phyloP scores from a whole-genome alignment of 2,329 filamentous ascomycete genomes.

The Alternaria sp. region DNA sequence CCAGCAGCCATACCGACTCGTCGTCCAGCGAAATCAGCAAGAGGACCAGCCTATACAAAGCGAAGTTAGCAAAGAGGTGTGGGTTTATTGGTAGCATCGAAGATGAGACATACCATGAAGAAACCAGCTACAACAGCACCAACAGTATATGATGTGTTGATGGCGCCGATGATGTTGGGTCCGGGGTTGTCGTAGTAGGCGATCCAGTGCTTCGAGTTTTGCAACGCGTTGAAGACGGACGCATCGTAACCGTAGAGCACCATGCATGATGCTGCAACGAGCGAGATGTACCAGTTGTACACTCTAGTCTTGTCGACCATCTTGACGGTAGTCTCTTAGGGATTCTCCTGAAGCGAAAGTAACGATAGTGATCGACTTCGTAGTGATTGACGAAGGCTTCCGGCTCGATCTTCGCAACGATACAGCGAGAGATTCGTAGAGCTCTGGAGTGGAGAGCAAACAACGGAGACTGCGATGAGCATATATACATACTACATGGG shows the following conservation, averaged over 20 bases:
- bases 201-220: constrained; percentile 73
- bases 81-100: background rate
- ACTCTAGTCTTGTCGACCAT: constrained; percentile 51
- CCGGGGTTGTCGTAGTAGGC: constrained; percentile 66
- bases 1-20: constrained; percentile 72
- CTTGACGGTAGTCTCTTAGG: constrained; percentile 21
- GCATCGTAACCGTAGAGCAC: constrained; percentile 79
- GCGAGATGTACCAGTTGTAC: constrained; percentile 70
- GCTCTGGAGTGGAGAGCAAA: constrained; percentile 18
- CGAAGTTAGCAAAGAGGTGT: constrained; percentile 1
- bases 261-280: constrained; percentile 78
- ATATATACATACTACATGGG: constrained; percentile 34
- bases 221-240: constrained; percentile 76
- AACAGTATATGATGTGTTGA: constrained; percentile 76
- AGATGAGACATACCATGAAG: constrained; percentile 58
- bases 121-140: constrained; percentile 75
- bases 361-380: background rate
- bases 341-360: background rate
- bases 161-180: constrained; percentile 60
- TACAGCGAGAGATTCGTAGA: constrained; percentile 28
- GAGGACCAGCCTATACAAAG: constrained; percentile 61
- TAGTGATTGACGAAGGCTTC: constrained; percentile 7
- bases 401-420: constrained; percentile 25
- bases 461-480: constrained; percentile 11
- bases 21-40: constrained; percentile 69